These are phyloP conservation scores for Tephrocybe sp. DNA, from an alignment of 768 basidiomycete genomes.

Conservation along the genomic window DNA sequence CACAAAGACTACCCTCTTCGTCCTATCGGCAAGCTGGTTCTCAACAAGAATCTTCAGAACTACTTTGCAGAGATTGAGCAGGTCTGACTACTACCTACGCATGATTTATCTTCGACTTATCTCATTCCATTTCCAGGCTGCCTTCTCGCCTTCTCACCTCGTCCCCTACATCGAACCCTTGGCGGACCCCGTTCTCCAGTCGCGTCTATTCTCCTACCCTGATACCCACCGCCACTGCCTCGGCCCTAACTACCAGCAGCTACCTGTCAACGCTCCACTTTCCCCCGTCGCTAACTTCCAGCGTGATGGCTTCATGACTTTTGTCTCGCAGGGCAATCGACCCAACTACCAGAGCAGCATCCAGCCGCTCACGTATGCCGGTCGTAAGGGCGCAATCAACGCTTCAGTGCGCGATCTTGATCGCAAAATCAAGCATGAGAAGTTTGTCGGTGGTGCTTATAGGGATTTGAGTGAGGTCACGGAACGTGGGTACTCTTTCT, in stretches of 20 bases:
- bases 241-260: slow-evolving; percentile 76
- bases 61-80: slow-evolving; percentile 97
- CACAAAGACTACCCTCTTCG: slow-evolving; percentile 87
- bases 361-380: slow-evolving; percentile 64
- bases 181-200: slow-evolving; percentile 90
- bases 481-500: slow-evolving; percentile 56
- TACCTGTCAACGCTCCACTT: slow-evolving; percentile 84
- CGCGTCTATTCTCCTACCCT: slow-evolving; percentile 92
- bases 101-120: slow-evolving; percentile 7
- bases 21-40: slow-evolving; percentile 80
- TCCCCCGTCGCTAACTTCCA: slow-evolving; percentile 86
- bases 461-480: slow-evolving; percentile 71
- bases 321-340: slow-evolving; percentile 76
- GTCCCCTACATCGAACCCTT: slow-evolving; percentile 88
- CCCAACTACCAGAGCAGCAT: slow-evolving; percentile 88
- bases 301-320: slow-evolving; percentile 71
- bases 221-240: slow-evolving; percentile 87
- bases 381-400: slow-evolving; percentile 44
- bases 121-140: slow-evolving; percentile 44
- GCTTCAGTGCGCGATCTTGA: slow-evolving; percentile 38
- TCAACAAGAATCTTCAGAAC: slow-evolving; percentile 76
- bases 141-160: slow-evolving; percentile 87
- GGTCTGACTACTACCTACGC: slow-evolving; percentile 39
- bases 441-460: slow-evolving; percentile 68
- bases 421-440: slow-evolving; percentile 58